A percentile compares a stretch with the other conserved stretches of the same genome.
Evolutionary conservation across 2,329 filamentous ascomycete species (phyloP).

Genomic region (Colletotrichum eleusines): DNA sequence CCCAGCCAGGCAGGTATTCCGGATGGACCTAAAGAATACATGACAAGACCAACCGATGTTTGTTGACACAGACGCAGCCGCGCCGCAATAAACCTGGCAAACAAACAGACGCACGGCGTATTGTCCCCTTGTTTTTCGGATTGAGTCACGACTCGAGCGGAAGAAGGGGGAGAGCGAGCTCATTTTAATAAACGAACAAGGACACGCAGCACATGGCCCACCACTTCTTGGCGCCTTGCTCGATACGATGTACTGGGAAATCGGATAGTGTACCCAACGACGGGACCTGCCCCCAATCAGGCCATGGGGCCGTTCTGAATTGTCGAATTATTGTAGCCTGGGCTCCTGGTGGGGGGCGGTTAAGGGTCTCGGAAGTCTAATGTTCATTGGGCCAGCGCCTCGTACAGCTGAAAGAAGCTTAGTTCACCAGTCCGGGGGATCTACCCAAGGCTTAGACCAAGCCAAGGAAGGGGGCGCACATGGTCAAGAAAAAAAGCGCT

Average conservation of each 20-base stretch:
- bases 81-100: neutral
- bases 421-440: slow-evolving; percentile 7
- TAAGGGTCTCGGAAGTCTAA: neutral
- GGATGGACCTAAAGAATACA: neutral
- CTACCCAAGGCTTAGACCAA: slow-evolving; percentile 7
- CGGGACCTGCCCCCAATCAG: neutral
- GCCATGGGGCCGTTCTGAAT: neutral
- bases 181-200: neutral
- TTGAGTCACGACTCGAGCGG: too few relatives aligned
- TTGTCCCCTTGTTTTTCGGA: neutral
- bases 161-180: neutral
- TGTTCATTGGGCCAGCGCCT: slow-evolving; percentile 1
- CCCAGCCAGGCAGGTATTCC: neutral
- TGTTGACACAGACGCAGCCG: neutral
- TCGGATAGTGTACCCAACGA: neutral
- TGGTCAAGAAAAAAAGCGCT: neutral
- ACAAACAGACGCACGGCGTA: neutral
- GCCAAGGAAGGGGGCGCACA: neutral
- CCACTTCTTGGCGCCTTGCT: neutral
- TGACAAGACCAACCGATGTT: too few relatives aligned
- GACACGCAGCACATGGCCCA: neutral
- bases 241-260: neutral
- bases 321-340: neutral
- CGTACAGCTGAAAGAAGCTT: slow-evolving; percentile 20
- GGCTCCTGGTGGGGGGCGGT: neutral